Conservation (phyloP, 768 basidiomycete genomes). For the Tubosaeta sp. region DNA sequence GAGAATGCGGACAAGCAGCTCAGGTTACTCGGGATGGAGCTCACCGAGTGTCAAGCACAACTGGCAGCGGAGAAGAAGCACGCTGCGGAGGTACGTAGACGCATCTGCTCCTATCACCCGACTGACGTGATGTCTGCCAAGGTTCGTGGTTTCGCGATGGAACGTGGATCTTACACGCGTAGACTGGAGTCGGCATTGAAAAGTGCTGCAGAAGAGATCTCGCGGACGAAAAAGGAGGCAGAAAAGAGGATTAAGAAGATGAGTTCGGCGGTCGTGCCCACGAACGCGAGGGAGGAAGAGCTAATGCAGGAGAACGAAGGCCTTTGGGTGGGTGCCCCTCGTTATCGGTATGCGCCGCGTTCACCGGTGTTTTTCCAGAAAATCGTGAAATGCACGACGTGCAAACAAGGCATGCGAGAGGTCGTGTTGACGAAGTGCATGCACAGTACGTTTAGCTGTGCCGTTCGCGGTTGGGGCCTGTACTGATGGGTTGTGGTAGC, state of each 20-base stretch:
- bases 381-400: constrained; percentile 86
- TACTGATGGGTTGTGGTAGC: constrained; percentile 39
- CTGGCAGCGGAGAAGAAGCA: constrained; percentile 38
- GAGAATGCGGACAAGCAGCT: constrained; percentile 27
- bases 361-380: constrained; percentile 32
- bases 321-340: constrained; percentile 48
- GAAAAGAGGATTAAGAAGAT: constrained; percentile 51
- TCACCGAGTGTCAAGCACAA: constrained; percentile 30
- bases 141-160: constrained; percentile 28
- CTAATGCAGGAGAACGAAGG: constrained; percentile 49
- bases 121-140: constrained; percentile 11
- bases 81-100: constrained; percentile 36
- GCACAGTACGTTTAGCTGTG: constrained; percentile 65
- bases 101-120: background rate
- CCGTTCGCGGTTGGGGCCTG: background rate
- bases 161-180: constrained; percentile 27
- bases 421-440: constrained; percentile 85
- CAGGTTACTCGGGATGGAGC: constrained; percentile 29
- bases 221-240: constrained; percentile 45
- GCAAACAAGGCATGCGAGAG: constrained; percentile 70
- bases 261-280: constrained; percentile 27
- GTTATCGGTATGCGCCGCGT: background rate
- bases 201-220: constrained; percentile 42
- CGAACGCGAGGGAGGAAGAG: constrained; percentile 31
- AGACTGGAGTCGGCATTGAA: constrained; percentile 18